Evolutionary conservation across 169 alveolate species (phyloP), one percentile per base, ranked within the genome.

Genomic region (Cryptosporidium xiaoi): DNA sequence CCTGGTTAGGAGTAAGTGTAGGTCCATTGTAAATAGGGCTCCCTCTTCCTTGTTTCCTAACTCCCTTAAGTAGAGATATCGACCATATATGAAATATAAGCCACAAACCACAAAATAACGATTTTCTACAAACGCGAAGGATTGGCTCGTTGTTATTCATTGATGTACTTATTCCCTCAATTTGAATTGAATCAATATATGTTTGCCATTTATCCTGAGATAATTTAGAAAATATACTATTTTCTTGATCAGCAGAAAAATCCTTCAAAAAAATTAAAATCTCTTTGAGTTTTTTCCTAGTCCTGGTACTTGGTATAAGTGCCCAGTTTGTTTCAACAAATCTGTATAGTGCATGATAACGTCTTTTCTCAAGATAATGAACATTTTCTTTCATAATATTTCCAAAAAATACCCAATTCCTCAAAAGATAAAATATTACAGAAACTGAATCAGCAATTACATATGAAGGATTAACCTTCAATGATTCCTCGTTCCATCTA

Each of bases 311-410:
- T 34, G 87, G 87, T 12, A 77, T 56, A 60, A 77, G 71, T 2
- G 64, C 71, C 87, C 69, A 60, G 36, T 71, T 77, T 36, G 87
- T 77, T 62, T 77, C 77, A 44, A 77, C 87, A 77, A 77, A 77
- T 18, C 71, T 56, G 24, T 77, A 77, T 48, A 77, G 24, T 5
- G 87, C 87, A 24, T 34, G 24, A 8, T 58, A 60, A 24, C 87
- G 69, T 20, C 50, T 77, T 40, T 62, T 77, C 29, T 77, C 87
- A 3, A 77, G 46, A 60, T 34, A 62, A 2, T 77, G 87, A 6
- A 16, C 24, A 36, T 15, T 58, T 10, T 18, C 65, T 24, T 5
- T 40, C n/a, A 55, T 56, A 36, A 27, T 44, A 36, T 62, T 77
- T 2, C 71, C 87, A 62, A 77, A 60, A 60, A 77, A 77, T 12